Percentiles rank a stretch among this genome's conserved stretches.
phyloP scores from a whole-genome alignment of 805 yeast genomes.

The Zygosaccharomyces kombuchaensis region DNA sequence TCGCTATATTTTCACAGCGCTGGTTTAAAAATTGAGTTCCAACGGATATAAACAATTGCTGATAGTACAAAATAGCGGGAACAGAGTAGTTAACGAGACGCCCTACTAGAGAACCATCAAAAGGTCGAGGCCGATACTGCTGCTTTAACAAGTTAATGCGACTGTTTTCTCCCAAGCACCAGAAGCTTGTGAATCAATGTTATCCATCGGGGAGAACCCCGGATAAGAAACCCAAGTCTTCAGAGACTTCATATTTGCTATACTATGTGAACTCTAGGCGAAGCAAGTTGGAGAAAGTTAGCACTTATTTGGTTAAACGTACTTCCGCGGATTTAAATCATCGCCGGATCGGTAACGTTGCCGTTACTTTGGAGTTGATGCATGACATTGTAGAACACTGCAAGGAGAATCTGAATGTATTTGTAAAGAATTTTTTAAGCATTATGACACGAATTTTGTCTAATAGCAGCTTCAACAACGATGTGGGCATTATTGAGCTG shows the following conservation, averaged over 20 bases:
- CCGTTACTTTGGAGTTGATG: conserved; percentile 72
- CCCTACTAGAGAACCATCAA: not conserved
- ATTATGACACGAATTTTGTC: conserved; percentile 51
- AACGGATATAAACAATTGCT: not conserved
- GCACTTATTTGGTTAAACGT: conserved; percentile 58
- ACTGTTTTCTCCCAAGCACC: conserved; percentile 74
- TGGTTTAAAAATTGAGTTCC: not conserved
- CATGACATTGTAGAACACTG: conserved; percentile 69
- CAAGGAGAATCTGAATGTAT: conserved; percentile 75
- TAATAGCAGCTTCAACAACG: conserved; percentile 43
- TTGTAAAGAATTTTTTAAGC: conserved; percentile 63
- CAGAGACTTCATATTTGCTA: conserved; percentile 81
- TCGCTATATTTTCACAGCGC: not conserved
- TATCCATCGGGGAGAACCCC: conserved; percentile 84
- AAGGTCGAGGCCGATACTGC: not conserved
- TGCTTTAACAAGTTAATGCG: conserved; percentile 7
- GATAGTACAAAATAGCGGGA: not conserved
- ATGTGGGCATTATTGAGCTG: conserved; percentile 55
- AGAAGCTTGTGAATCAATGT: conserved; percentile 82
- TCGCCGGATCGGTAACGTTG: conserved; percentile 70
- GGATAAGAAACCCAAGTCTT: conserved; percentile 88
- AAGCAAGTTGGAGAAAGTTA: conserved; percentile 83
- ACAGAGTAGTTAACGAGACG: not conserved
- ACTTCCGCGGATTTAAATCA: conserved; percentile 57
- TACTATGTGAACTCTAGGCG: conserved; percentile 89